These are phyloP conservation scores for Leishmania arabica DNA, from an alignment of 208 protist species.

Conservation along the genomic window DNA sequence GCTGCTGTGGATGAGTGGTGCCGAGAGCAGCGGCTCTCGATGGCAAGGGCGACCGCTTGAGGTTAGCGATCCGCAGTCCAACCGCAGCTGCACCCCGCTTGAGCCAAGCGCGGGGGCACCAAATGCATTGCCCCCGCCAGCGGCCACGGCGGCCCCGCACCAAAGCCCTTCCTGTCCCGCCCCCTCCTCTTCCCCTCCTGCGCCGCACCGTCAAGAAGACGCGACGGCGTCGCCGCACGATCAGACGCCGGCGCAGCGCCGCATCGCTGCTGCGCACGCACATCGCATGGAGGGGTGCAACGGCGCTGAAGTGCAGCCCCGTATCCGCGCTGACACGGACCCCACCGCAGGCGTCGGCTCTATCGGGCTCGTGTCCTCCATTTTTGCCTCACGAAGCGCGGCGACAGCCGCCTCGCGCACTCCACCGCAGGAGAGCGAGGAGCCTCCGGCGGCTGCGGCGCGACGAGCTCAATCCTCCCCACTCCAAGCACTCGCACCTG, in stretches of 20 bases:
- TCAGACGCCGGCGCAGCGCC: background rate
- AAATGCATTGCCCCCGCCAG: background rate
- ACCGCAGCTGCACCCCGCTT: background rate
- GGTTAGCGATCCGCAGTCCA: too few relatives aligned
- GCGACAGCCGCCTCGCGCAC: background rate
- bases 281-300: background rate
- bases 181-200: background rate
- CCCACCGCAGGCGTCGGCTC: background rate
- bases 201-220: background rate
- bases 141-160: background rate
- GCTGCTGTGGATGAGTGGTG: conserved; percentile 18
- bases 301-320: background rate
- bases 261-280: background rate
- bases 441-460: background rate
- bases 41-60: background rate
- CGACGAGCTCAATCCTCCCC: background rate
- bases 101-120: background rate
- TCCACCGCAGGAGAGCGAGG: background rate
- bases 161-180: background rate
- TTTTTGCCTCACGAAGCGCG: background rate
- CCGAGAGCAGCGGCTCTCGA: background rate
- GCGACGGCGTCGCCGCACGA: background rate
- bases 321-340: too few relatives aligned
- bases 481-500: background rate
- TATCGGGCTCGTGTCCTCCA: conserved; percentile 3